Base-by-base conservation (phyloP, 2,329 filamentous ascomycete species). In the Hyphodiscus sp. region DNA sequence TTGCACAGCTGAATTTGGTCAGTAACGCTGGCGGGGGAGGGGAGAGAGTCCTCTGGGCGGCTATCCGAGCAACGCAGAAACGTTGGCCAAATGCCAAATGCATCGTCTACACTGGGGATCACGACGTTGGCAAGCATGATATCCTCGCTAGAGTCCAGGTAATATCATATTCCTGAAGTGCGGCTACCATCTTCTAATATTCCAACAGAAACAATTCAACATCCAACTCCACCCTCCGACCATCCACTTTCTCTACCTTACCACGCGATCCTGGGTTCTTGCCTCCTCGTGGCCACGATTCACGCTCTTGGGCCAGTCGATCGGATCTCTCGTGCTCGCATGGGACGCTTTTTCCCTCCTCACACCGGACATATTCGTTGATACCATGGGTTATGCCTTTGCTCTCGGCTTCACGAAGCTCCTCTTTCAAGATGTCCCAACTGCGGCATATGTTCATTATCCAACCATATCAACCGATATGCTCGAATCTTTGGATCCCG, bases 311-410 rank as follows among this genome's bases (percentile, higher is more conserved):
- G 91, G 92, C n/a, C 94, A 99, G 70, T 95, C 90, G 2, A 67
- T 97, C 2, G 94, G 94, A 43, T 96, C 91, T 6, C 67, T 99
- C 45, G 68, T 96, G 26, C 77, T 99, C 51, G 91, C 88, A 23
- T 94, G 89, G 77, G 92, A 99, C 66, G 92, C 92, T 11, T 94
- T 99, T 69, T 86, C 82, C n/a, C 81, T 96, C 2, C 78, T 97
- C 2, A 88, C 92, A 0, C 94, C 94, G 0, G 94, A 99, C 69
- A 80, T 97, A 50, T 96, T 97, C 68, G 78, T 99, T 63, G 94
- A 99, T 67, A 99, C 94, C 1, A 96, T 99, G 91, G 94, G 94
- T 58, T 99, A 96, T 66, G 91, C 92, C 23, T 99, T 97, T 68
- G 81, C 88, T 0, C 80, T 96, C 11, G 90, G 89, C 9, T 76